Conservation (phyloP, 169 alveolate genomes). For the Plasmodium blacklocki region DNA sequence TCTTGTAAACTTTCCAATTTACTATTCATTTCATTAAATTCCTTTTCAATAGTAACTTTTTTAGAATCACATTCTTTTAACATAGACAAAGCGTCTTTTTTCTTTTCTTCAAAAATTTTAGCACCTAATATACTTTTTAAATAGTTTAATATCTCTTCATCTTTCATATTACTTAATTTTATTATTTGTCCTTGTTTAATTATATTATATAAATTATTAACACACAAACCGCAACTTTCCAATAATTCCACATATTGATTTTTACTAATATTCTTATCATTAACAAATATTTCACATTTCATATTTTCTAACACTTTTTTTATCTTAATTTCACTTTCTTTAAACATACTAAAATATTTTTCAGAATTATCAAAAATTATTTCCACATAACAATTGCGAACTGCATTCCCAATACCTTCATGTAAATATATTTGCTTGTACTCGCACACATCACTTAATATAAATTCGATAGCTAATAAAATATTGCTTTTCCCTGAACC, state of each 20-base stretch:
- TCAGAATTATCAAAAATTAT: slow-evolving; percentile 67
- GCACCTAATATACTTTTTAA: slow-evolving; percentile 74
- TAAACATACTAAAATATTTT: slow-evolving; percentile 76
- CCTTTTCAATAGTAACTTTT: slow-evolving; percentile 79
- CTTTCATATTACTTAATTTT: slow-evolving; percentile 73
- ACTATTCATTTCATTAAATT: slow-evolving; percentile 79
- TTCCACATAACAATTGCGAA: slow-evolving; percentile 66
- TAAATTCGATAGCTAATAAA: slow-evolving; percentile 65
- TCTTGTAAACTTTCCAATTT: slow-evolving; percentile 78
- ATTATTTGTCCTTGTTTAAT: slow-evolving; percentile 75
- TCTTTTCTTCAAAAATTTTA: slow-evolving; percentile 73
- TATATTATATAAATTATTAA: slow-evolving; percentile 58
- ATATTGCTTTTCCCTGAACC: slow-evolving; percentile 75
- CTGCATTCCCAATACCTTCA: slow-evolving; percentile 75
- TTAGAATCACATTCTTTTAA: slow-evolving; percentile 80
- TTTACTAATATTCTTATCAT: slow-evolving; percentile 71
- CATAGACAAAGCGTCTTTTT: slow-evolving; percentile 76
- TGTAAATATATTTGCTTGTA: slow-evolving; percentile 70
- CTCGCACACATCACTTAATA: slow-evolving; percentile 67
- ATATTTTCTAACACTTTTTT: slow-evolving; percentile 75
- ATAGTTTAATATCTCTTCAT: slow-evolving; percentile 64
- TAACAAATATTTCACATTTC: slow-evolving; percentile 72
- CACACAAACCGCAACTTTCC: slow-evolving; percentile 72
- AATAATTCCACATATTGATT: slow-evolving; percentile 74
- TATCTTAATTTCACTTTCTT: slow-evolving; percentile 67